Percentiles rank a stretch among this genome's conserved stretches.
Conservation (phyloP, 192 early-diverging fungal genomes). For the Funneliformis geosporum region DNA sequence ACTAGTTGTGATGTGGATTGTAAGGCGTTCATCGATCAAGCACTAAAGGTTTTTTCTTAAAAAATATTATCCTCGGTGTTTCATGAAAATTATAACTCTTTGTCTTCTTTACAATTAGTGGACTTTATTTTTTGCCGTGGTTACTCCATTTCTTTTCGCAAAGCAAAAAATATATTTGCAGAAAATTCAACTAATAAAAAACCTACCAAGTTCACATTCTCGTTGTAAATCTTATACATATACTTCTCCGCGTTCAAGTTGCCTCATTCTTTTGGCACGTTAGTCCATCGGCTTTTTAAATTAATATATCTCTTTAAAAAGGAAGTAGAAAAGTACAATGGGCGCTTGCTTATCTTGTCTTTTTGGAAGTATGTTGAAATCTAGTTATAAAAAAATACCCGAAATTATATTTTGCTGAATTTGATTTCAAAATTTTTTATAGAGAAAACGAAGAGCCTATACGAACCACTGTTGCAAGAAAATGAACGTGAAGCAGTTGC, state of each 20-base stretch:
- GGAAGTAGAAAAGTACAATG: conserved; percentile 5
- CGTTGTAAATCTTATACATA: background rate
- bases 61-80: background rate
- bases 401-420: background rate
- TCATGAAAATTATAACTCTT: background rate
- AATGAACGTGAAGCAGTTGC: conserved; percentile 72
- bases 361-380: conserved; percentile 25
- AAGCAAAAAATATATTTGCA: background rate
- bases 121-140: background rate
- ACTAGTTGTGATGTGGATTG: too few relatives aligned
- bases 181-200: background rate
- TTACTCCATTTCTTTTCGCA: background rate
- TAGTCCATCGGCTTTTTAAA: background rate
- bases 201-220: background rate
- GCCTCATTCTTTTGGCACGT: conserved; percentile 6
- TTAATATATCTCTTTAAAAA: background rate
- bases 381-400: too few relatives aligned
- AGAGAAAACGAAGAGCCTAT: conserved; percentile 41
- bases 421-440: background rate
- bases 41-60: background rate
- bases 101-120: background rate
- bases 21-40: background rate
- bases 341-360: conserved; percentile 27
- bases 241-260: background rate
- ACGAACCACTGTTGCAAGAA: conserved; percentile 68